Base-by-base conservation (phyloP, 192 early-diverging fungal genomes). In the Coemansia erecta region DNA sequence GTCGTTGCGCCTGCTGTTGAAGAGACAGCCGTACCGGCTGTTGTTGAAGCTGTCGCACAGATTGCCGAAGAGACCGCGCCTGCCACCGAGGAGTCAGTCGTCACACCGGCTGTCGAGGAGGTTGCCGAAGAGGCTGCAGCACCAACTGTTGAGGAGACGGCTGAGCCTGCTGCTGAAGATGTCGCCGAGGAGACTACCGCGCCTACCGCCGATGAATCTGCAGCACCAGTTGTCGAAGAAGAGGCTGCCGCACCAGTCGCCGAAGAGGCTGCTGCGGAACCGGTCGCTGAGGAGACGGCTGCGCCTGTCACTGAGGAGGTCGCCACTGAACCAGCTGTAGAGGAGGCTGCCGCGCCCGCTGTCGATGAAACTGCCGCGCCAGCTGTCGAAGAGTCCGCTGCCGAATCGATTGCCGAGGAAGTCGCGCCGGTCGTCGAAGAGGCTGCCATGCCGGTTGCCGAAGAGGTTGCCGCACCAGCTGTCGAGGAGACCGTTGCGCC, bases 341-440 rank as follows among this genome's bases (percentile, higher is more conserved):
- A 66, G 35, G 14, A 33, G 51, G 9, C 49, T 14, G 23, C 22
- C 14, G 31, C 39, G 1, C 57, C 56, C 0, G 56, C 40, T 17
- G 55, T 15, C 31, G 58, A 61, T n/a, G 70, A 57, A 43, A 12
- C 35, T 22, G 56, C 42, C 5, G 39, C 49, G 0, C 31, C 45
- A n/a, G 57, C 35, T 41, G 50, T 42, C 47, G 61, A 55, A 15
- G 62, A 64, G n/a, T 23, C 24, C 9, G 12, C 18, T 31, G 41
- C 37, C 2, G 41, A 48, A 21, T 23, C 58, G 3, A 22, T 18
- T 33, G 60, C 49, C n/a, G 56, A 61, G 47, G 48, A 31, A 2
- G 41, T 19, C 31, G 48, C 21, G 19, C 50, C 15, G 15, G 37
- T 19, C 49, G 41, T 26, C 31, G 55, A 68, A 18, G 66, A 68